A percentile compares a stretch with the other conserved stretches of the same genome.
phyloP scores from a whole-genome alignment of 441 rosid genomes.

The Gossypium schwendimanii region DNA sequence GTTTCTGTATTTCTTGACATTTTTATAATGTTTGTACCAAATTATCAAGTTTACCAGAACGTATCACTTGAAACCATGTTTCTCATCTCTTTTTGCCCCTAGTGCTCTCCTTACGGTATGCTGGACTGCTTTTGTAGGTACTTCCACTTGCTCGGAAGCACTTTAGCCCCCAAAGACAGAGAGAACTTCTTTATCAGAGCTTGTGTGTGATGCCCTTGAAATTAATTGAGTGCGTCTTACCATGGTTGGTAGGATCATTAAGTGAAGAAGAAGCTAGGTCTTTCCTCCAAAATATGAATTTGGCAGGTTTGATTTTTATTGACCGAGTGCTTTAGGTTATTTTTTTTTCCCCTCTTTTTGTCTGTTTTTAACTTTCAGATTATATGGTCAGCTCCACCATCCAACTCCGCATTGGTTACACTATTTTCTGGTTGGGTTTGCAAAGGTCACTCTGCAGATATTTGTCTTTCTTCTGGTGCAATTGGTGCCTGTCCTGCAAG shows the following conservation, averaged over 20 bases:
- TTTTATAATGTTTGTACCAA: background rate
- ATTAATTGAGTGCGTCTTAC: constrained; percentile 64
- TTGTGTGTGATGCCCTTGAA: constrained; percentile 73
- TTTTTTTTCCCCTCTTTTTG: background rate
- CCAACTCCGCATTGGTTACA: constrained; percentile 60
- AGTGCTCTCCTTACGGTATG: constrained; percentile 2
- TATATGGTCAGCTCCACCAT: constrained; percentile 49
- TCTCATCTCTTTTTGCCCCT: background rate
- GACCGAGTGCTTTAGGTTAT: background rate
- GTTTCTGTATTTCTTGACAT: background rate
- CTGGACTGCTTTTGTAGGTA: constrained; percentile 36
- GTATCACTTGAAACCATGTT: constrained; percentile 8
- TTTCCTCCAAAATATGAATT: constrained; percentile 54
- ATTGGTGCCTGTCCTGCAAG: constrained; percentile 46
- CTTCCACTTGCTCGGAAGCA: constrained; percentile 74
- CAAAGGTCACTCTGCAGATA: constrained; percentile 42
- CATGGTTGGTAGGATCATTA: constrained; percentile 59
- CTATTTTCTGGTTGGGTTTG: constrained; percentile 80
- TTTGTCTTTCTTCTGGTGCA: constrained; percentile 43
- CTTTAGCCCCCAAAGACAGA: constrained; percentile 59
- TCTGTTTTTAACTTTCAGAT: constrained; percentile 19
- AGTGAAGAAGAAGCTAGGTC: constrained; percentile 52
- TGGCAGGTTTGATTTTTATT: constrained; percentile 47
- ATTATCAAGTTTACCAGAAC: background rate
- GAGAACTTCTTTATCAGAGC: constrained; percentile 70